Base-by-base conservation (phyloP, 129 eudicot genomes). In the Tagetes erecta region DNA sequence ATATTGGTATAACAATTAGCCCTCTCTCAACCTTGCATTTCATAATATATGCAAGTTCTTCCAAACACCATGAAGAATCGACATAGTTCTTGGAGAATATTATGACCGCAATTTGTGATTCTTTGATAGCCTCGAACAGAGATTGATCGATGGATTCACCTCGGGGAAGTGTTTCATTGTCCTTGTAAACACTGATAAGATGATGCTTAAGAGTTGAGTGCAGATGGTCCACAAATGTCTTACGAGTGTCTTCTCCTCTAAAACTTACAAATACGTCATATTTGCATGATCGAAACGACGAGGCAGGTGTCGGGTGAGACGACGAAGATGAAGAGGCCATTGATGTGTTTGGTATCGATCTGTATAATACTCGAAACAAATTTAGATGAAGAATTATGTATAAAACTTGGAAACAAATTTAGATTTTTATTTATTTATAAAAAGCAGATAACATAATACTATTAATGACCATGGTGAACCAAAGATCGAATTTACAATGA, bases 211-310 rank as follows among this genome's bases (percentile, higher is more conserved):
- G 52, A 66, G 49, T 34, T 6, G 13, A 46, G 44, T 8, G 27
- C 2, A 27, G n/a, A 42, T 42, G 53, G 27, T 66, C 37, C 8
- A 66, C 53, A 7, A 66, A 66, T 4, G 30, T 66, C 14, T 66
- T 41, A 27, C 39, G 52, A 2, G 30, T 14, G 8, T 52, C 59
- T 0, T 13, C 31, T 1, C 59, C 59, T 52, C 59, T 52, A 5
- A 66, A 66, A 12, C 71, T 66, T 14, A 66, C 8, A n/a, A 41
- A 66, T 4, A 66, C 71, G 11, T 66, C 71, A 42, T 41, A 47
- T 47, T 2, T 47, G 13, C 13, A 47, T 1, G 52, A 47, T 2
- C 0, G 44, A 40, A 6, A 40, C 3, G 44, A 40, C 1, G 3
- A 40, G 44, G 44, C 44, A 6, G 44, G 27, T 20, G 27, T 20